phyloP scores from a whole-genome alignment of 176 grass and related monocot genomes.

The Bromus sterilis region DNA sequence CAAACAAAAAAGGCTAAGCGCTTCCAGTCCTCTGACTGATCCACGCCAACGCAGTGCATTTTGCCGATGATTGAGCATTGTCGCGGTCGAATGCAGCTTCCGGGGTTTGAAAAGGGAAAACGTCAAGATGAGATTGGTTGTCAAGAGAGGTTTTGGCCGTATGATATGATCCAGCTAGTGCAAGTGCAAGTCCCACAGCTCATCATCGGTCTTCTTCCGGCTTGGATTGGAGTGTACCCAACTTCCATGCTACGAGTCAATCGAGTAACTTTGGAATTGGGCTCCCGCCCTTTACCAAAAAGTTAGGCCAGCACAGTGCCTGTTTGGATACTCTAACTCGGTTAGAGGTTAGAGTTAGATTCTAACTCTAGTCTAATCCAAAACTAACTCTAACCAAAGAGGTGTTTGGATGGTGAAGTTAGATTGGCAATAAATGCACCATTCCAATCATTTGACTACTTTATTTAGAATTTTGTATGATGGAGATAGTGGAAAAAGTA shows the following conservation, averaged over 20 bases:
- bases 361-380: too few relatives aligned
- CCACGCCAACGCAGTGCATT: not conserved
- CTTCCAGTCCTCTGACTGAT: not conserved
- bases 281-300: conserved; percentile 6
- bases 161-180: too few relatives aligned
- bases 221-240: not conserved
- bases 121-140: not conserved
- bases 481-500: too few relatives aligned
- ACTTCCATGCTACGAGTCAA: conserved; percentile 33
- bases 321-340: too few relatives aligned
- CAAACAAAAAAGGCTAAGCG: not conserved
- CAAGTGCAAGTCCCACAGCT: not conserved
- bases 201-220: not conserved
- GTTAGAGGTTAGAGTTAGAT: too few relatives aligned
- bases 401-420: too few relatives aligned
- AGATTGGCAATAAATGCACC: too few relatives aligned
- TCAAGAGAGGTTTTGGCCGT: not conserved
- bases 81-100: not conserved
- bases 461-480: too few relatives aligned
- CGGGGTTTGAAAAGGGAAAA: not conserved
- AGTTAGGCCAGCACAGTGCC: not conserved
- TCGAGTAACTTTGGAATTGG: not conserved
- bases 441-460: too few relatives aligned
- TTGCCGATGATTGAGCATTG: not conserved
- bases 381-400: too few relatives aligned